Conservation (phyloP, 805 yeast genomes). For the Priceomyces haplophilus region DNA sequence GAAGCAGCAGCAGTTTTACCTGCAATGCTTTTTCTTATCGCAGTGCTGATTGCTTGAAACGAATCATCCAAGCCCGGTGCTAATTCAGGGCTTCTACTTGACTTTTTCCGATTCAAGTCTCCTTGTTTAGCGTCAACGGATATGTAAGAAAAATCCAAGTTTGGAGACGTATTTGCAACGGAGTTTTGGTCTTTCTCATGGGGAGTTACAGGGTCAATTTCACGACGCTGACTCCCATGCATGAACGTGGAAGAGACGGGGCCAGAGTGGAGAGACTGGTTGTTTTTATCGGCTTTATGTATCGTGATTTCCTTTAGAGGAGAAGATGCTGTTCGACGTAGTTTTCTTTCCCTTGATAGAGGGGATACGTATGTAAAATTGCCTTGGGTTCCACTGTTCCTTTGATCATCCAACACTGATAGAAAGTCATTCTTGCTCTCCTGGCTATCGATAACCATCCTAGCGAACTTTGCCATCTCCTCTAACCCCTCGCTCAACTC, state of each 20-base stretch:
- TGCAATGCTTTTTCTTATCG: conserved; percentile 45
- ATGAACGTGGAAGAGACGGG: not conserved
- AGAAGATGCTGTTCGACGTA: conserved; percentile 1
- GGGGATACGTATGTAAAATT: conserved; percentile 6
- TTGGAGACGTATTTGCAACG: conserved; percentile 16
- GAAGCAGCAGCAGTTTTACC: conserved; percentile 19
- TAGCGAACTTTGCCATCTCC: conserved; percentile 42
- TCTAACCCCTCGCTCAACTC: conserved; percentile 38
- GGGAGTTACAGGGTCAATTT: conserved; percentile 1
- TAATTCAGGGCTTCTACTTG: conserved; percentile 1
- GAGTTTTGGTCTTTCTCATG: not conserved
- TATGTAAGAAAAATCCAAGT: conserved; percentile 21
- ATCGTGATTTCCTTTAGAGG: not conserved
- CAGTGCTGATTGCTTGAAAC: conserved; percentile 46
- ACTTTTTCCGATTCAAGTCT: not conserved
- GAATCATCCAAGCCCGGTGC: conserved; percentile 31
- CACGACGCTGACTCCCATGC: not conserved
- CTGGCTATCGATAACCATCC: conserved; percentile 23
- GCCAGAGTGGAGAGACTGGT: not conserved
- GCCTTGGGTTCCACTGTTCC: not conserved
- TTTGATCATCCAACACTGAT: not conserved
- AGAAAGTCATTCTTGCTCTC: conserved; percentile 2
- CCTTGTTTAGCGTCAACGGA: conserved; percentile 13
- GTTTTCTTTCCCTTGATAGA: not conserved
- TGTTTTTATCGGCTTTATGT: not conserved